Percentiles rank a stretch among this genome's conserved stretches.
Conservation (phyloP, 352 stramenopile genomes). For the Elongisporangium senticosum region DNA sequence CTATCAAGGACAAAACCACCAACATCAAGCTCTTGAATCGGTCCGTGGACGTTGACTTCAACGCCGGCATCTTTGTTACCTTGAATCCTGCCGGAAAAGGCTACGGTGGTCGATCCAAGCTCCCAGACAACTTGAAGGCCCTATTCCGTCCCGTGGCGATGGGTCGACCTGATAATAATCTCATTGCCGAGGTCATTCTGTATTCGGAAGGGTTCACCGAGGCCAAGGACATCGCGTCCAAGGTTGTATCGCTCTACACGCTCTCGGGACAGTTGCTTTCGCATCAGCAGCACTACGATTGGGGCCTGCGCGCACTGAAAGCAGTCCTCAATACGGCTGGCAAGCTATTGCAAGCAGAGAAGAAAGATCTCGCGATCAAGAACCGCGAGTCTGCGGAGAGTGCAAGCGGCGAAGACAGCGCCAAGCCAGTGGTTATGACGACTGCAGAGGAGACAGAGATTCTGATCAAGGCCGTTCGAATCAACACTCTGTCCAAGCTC, state of each 20-base stretch:
- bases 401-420: slow-evolving; percentile 10
- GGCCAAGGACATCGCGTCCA: slow-evolving; percentile 86
- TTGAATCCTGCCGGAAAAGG: slow-evolving; percentile 92
- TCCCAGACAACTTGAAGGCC: slow-evolving; percentile 94
- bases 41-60: slow-evolving; percentile 88
- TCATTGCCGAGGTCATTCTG: slow-evolving; percentile 93
- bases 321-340: slow-evolving; percentile 92
- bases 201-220: slow-evolving; percentile 89
- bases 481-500: slow-evolving; percentile 95
- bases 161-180: slow-evolving; percentile 89
- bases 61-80: slow-evolving; percentile 95
- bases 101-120: slow-evolving; percentile 89
- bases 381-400: slow-evolving; percentile 4
- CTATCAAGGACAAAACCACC: slow-evolving; percentile 81
- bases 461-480: slow-evolving; percentile 93
- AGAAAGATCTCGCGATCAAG: slow-evolving; percentile 47
- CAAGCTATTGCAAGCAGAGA: slow-evolving; percentile 83
- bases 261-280: slow-evolving; percentile 83
- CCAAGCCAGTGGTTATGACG: slow-evolving; percentile 34
- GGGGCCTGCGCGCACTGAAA: slow-evolving; percentile 91
- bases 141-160: slow-evolving; percentile 94
- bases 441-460: slow-evolving; percentile 84
- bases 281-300: slow-evolving; percentile 93
- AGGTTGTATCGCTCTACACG: slow-evolving; percentile 91
- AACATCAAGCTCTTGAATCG: slow-evolving; percentile 81